Evolutionary conservation across 331 rosid genomes (phyloP), one percentile per base, ranked within the genome.

Genomic region (Spiraea crenata): DNA sequence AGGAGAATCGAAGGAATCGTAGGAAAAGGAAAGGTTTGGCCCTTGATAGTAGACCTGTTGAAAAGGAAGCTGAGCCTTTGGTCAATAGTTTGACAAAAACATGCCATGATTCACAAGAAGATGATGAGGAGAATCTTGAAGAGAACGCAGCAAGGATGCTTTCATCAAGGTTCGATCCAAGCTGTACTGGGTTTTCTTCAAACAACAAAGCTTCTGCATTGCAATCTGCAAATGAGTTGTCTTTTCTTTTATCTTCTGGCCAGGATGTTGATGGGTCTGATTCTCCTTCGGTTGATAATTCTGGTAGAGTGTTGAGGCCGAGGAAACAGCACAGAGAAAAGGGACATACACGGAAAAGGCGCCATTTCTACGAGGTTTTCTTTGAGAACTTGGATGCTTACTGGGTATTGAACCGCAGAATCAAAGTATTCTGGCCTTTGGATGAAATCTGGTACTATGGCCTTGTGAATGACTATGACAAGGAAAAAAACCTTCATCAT

Each of bases 111-210:
- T 72, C 76, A 60, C 85, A 52, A 19, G 96, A 77, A 89, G 84
- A 88, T 0, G 91, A 93, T 56, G 95, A 91, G 80, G 96, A 87
- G 79, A 95, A 95, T 83, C 97, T 95, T 51, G 99, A 95, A 83
- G 96, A 91, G 84, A 95, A 91, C 78, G 99, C 99, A 59, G 97
- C 97, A 8, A 87, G 84, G 81, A 95, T 95, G 99, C 88, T 95
- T 66, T 95, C 99, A 39, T 95, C 99, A 57, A 84, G 99, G 85
- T 95, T 95, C 82, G 96, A 95, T 89, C 96, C 97, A 39, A 95
- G 84, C 84, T 95, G 93, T 81, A 89, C 99, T 52, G 98, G 95
- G 38, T 89, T 88, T 85, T 78, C 95, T 40, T 79, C 82, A 40
- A 83, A 78, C 78, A 67, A 74, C 75, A 86, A 88, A 84, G 80